These are phyloP conservation scores for Lentinula boryana DNA, from an alignment of 768 basidiomycete species.

Conservation along the genomic window DNA sequence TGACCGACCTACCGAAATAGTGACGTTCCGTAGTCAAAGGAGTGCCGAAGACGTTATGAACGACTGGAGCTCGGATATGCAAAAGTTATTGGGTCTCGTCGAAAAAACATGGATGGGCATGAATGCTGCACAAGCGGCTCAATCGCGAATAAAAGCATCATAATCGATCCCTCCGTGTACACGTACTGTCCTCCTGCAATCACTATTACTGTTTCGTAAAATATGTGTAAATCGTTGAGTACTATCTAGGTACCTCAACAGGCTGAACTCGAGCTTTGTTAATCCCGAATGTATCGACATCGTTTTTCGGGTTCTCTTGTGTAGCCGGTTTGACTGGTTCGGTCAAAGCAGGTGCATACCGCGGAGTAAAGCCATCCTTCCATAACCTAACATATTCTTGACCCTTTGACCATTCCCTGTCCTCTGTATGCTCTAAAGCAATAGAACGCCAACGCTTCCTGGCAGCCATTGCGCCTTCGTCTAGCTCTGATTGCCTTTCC, in stretches of 20 bases:
- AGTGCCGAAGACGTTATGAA: slow-evolving; percentile 93
- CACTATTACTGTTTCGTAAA: background rate
- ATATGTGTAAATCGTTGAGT: background rate
- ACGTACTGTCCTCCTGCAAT: background rate
- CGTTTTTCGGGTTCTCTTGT: background rate
- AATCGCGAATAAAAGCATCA: slow-evolving; percentile 47
- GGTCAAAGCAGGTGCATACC: slow-evolving; percentile 54
- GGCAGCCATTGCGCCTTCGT: slow-evolving; percentile 55
- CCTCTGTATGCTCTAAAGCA: slow-evolving; percentile 38
- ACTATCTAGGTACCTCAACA: background rate
- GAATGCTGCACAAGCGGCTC: slow-evolving; percentile 85
- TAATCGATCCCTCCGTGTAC: background rate
- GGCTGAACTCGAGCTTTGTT: background rate
- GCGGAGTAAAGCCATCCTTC: slow-evolving; percentile 63
- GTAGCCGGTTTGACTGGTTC: slow-evolving; percentile 23
- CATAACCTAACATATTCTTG: slow-evolving; percentile 67
- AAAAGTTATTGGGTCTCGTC: slow-evolving; percentile 80
- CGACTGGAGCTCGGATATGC: slow-evolving; percentile 97
- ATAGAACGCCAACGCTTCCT: slow-evolving; percentile 77
- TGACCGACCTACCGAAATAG: slow-evolving; percentile 86
- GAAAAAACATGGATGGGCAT: slow-evolving; percentile 99
- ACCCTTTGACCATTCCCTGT: slow-evolving; percentile 63
- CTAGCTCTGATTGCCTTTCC: slow-evolving; percentile 47
- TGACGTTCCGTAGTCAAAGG: slow-evolving; percentile 80
- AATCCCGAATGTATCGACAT: background rate